Evolutionary conservation across 805 yeast species (phyloP).

Genomic region (Ogataea nitratoaversa): DNA sequence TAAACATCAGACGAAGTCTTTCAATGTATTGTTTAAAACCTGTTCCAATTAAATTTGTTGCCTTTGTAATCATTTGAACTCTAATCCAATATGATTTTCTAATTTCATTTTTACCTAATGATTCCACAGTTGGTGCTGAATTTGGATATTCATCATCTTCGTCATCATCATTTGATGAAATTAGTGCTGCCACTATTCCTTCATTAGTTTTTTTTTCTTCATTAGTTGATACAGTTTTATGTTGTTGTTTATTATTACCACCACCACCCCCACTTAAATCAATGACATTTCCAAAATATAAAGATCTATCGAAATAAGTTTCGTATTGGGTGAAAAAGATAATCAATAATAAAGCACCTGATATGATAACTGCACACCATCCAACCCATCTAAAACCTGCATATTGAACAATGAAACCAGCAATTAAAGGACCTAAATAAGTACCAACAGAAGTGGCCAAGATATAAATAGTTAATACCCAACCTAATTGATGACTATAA

Average conservation of each 20-base stretch:
- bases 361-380: conserved; percentile 58
- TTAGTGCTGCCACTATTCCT: background rate
- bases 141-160: conserved; percentile 7
- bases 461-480: conserved; percentile 68
- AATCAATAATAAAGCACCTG: conserved; percentile 52
- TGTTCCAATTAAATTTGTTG: conserved; percentile 55
- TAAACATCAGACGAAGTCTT: conserved; percentile 45
- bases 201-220: background rate
- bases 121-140: too few species aligned
- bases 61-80: conserved; percentile 47
- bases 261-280: background rate
- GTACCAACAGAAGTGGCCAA: conserved; percentile 74
- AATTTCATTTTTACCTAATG: conserved; percentile 38
- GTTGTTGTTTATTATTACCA: background rate
- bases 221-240: background rate
- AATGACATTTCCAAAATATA: conserved; percentile 27
- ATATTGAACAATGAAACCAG: conserved; percentile 62
- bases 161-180: background rate
- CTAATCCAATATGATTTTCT: conserved; percentile 42
- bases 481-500: conserved; percentile 73
- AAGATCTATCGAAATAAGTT: conserved; percentile 58
- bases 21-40: conserved; percentile 64
- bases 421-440: conserved; percentile 73
- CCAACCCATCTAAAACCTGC: conserved; percentile 80
- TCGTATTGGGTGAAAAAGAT: conserved; percentile 65